These are phyloP conservation scores for Ceratocystis destructans DNA, from an alignment of 2,329 filamentous ascomycete species.

Conservation along the genomic window DNA sequence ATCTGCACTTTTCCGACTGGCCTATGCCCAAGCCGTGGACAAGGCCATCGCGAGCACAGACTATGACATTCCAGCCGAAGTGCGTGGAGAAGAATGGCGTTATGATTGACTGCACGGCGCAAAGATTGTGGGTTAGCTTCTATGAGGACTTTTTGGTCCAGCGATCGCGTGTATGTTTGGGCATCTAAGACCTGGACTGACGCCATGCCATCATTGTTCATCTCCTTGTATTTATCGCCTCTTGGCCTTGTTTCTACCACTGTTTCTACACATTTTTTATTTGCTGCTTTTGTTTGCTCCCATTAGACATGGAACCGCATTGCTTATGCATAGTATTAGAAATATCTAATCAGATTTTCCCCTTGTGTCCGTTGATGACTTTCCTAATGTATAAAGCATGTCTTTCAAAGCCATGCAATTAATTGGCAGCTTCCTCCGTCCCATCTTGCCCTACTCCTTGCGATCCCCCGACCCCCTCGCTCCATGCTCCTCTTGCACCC, in stretches of 20 bases:
- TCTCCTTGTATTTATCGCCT: neutral
- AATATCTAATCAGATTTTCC: neutral
- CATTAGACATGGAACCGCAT: neutral
- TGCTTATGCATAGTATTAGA: neutral
- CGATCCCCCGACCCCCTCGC: too few relatives aligned
- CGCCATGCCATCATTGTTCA: neutral
- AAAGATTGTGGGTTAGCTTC: conserved; percentile 23
- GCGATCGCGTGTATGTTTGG: conserved; percentile 6
- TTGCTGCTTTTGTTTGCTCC: neutral
- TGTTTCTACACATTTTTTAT: neutral
- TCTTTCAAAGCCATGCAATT: conserved; percentile 13
- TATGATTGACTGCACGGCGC: conserved; percentile 29
- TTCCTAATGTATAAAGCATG: conserved; percentile 13
- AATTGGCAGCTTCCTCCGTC: neutral
- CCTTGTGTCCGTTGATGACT: neutral
- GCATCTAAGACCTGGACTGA: neutral
- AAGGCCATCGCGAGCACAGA: conserved; percentile 20
- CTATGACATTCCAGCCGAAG: conserved; percentile 20
- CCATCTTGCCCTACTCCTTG: too few relatives aligned
- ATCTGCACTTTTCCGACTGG: conserved; percentile 60
- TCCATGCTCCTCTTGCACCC: neutral
- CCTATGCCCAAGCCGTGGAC: conserved; percentile 49
- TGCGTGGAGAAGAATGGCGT: conserved; percentile 37
- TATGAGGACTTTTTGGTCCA: conserved; percentile 37
- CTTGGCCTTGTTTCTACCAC: neutral